Evolutionary conservation across 345 rosid species (phyloP), one percentile per base, ranked within the genome.

Genomic region (Ceriops tagal): DNA sequence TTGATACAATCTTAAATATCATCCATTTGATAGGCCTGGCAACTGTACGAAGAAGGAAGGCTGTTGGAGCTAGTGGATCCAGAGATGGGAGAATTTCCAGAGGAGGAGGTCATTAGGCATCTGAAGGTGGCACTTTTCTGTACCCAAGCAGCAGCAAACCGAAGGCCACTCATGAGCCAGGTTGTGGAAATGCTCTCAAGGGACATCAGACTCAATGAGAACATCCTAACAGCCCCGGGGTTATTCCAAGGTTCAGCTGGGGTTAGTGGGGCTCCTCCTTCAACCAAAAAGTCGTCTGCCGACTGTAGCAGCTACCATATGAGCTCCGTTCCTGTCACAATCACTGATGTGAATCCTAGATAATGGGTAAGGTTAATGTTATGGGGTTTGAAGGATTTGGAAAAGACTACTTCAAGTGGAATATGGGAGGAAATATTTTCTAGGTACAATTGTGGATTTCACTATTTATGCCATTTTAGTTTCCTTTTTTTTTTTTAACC

Each of bases 81-180:
- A 1, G 86, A 82, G 32, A 57, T 89, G 61, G 82, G 69, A 32
- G 87, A 80, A 64, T 86, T 61, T 35, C 87, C 86, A 0, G 79
- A 81, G 68, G 86, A 85, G 18, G 85, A 79, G 70, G 78, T 79
- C 57, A 49, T 81, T 39, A 75, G 87, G 49, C 77, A 85, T 79
- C 78, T 87, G 46, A 89, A 89, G 71, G 84, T 89, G 32, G 91
- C 95, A 13, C 77, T 89, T 52, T 85, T 89, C 86, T 89, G 95
- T 69, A 81, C 95, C 47, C 95, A 89, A 66, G 80, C 78, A 46
- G 76, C 66, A 28, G 83, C 80, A 16, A 84, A 37, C 65, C 83
- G 87, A 35, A 82, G 95, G 70, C 95, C 91, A 1, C 11, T 37
- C 39, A 87, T 85, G 91, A 81, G 87, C 74, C 88, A 87, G 79